A percentile compares a stretch with the other conserved stretches of the same genome.
These are phyloP conservation scores for Backusella sp. DNA, from an alignment of 192 early-diverging fungal genomes.

Conservation along the genomic window DNA sequence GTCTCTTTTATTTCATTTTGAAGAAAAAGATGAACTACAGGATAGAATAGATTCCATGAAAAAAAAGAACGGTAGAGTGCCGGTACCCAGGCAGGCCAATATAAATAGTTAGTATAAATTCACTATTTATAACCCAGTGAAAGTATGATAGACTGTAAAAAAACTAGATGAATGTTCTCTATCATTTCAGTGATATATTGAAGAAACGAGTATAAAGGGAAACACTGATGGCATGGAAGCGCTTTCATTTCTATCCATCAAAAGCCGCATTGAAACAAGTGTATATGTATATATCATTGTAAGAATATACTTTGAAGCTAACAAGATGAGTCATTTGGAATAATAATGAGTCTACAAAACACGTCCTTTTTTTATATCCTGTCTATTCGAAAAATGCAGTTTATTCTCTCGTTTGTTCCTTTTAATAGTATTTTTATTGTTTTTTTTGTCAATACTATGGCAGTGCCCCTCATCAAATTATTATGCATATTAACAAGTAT, in stretches of 20 bases:
- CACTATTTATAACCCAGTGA: not conserved
- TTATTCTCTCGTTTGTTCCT: not conserved
- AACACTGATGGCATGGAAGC: not conserved
- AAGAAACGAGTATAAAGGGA: not conserved
- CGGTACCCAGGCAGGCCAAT: not conserved
- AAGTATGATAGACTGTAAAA: not conserved
- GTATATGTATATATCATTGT: not conserved
- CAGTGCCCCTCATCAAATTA: not conserved
- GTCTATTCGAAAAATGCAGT: not conserved
- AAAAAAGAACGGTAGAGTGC: not conserved
- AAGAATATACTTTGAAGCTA: not conserved
- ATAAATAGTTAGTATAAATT: not conserved
- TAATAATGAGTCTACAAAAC: not conserved
- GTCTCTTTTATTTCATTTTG: not conserved
- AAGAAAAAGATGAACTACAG: not conserved
- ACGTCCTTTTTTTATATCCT: not conserved
- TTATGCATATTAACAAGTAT: not conserved
- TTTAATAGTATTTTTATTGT: not conserved
- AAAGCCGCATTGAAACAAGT: not conserved
- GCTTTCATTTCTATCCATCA: not conserved
- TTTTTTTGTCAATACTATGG: not conserved
- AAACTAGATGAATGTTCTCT: not conserved
- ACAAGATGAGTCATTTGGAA: not conserved
- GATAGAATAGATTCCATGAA: not conserved
- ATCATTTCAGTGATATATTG: not conserved